Evolutionary conservation across 345 rosid species (phyloP), one percentile per base, ranked within the genome.

Genomic region (Lepidium africanum): DNA sequence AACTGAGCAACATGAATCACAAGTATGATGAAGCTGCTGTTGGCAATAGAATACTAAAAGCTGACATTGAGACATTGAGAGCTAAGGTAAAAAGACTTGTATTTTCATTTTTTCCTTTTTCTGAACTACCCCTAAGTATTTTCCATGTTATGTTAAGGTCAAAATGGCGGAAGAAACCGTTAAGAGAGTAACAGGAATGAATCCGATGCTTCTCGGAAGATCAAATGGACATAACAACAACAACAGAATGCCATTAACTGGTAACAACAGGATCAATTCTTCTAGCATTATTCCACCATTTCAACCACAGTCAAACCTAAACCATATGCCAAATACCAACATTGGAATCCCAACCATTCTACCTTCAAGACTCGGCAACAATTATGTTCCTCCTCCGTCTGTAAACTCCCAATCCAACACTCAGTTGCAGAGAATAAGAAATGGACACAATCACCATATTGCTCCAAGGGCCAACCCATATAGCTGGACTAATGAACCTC

Each of bases 141-240:
- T 35, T 36, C 14, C 9, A 16, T 39, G 60, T 21, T 8, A 7
- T 59, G 67, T 60, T 6, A 83, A 93, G 97, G 97, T 94, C 47
- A 91, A 91, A 83, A 90, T 94, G 99, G 99, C 95, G 12, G 99
- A 94, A 82, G 99, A 94, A 80, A 91, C 92, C 5, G 96, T 93
- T 7, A 93, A 91, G 77, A 81, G 83, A 64, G 88, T 87, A 66
- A 88, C 96, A 9, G 97, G 97, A 72, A 74, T 86, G 77, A 88
- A 87, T 71, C 99, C 97, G 1, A 53, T 84, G 73, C 77, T 83
- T 64, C 81, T 86, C 6, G 79, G 86, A 48, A 81, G 86, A 76
- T 73, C 92, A 21, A 85, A 69, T 50, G 73, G 81, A 60, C 75
- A 63, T 16, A 69, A 39, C 66, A 71, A 51, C 51, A 64, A 50